Evolutionary conservation across 2,329 filamentous ascomycete genomes (phyloP), one percentile per base, ranked within the genome.

Genomic region (Microascus cirrosus): DNA sequence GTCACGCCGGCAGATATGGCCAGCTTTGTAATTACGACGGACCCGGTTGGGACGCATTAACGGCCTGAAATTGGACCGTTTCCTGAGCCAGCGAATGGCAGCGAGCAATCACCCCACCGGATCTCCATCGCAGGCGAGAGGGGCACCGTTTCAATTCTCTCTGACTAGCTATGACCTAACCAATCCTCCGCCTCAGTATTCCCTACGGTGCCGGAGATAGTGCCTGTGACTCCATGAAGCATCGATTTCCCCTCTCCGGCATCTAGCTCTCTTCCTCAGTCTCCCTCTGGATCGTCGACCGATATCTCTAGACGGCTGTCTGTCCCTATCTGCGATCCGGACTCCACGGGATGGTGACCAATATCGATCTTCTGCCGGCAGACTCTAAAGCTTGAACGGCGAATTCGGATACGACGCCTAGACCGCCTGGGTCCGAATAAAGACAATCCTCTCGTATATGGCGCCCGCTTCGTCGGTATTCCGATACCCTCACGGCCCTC

Each of bases 401-500:
- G 18, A 11, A 50, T 22, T 20, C 20, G 10, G 22, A 50, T 22
- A 24, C 45, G 45, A 8, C 45, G 12, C 45, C 45, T 45, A 13
- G 39, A 42, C 45, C 20, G 24, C 94, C 65, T 94, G 87, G 64
- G 84, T 84, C 8, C 89, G 85, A 51, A 95, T 73, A 1, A 90
- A 87, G 65, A 89, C 76, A 25, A 91, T 93, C 65, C 80, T 85
- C 79, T 88, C 92, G 58, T 84, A 79, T 36, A 92, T 80, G 42
- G 96, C 77, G 69, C 96, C 91, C 53, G 75, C 76, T 15, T 73
- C 83, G 61, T 83, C 80, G 45, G 22, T 42, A 42, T 42, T n/a
- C 15, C 36, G 36, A n/a, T 15, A 13, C 4, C 4, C 36, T n/a
- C 10, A 42, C 10, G 13, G 10, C 36, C 36, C 36, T 15, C 4